Evolutionary conservation across 2,329 filamentous ascomycete species (phyloP), one percentile per base, ranked within the genome.

Genomic region (Colletotrichum caudatum): DNA sequence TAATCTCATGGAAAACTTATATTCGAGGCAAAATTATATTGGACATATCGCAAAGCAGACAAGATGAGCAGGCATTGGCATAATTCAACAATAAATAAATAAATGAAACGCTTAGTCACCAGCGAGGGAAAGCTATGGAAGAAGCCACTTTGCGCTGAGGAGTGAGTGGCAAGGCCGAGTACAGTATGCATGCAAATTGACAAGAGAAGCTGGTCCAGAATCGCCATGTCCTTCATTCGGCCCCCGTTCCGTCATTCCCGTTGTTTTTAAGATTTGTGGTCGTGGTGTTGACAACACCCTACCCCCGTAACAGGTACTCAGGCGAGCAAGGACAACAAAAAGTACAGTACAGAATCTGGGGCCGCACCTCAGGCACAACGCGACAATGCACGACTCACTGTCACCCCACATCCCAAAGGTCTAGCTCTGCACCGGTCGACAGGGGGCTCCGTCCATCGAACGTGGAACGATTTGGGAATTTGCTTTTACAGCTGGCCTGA

Each of bases 401-500:
- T 54, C 65, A 69, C 69, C 54, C 56, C 62, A 18, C 58, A 46
- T 58, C 63, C 46, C 35, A 59, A n/a, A 35, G n/a, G 50, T 18
- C 48, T 26, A 46, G 46, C 62, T 59, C 46, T 63, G 33, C 44
- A 58, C 53, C 46, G 53, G 63, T 61, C 56, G 64, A 54, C 69
- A 54, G 54, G 59, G 69, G 58, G 23, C 54, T 54, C 65, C 58
- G 48, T 48, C 59, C 56, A 72, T 64, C 59, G 44, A 72, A 69
- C 59, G 69, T 72, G 69, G 69, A 72, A 72, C 69, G 69, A 72
- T 69, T 64, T 35, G 54, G 58, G 66, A 72, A 60, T 69, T 69
- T 69, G 64, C 65, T 72, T 71, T 72, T 61, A 64, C 69, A 72
- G 69, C 69, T 72, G 69, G 69, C 69, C 69, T 72, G 66, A 72